Evolutionary conservation across 1,139 yeast genomes (phyloP).

Genomic region (Blastobotrys niveus): DNA sequence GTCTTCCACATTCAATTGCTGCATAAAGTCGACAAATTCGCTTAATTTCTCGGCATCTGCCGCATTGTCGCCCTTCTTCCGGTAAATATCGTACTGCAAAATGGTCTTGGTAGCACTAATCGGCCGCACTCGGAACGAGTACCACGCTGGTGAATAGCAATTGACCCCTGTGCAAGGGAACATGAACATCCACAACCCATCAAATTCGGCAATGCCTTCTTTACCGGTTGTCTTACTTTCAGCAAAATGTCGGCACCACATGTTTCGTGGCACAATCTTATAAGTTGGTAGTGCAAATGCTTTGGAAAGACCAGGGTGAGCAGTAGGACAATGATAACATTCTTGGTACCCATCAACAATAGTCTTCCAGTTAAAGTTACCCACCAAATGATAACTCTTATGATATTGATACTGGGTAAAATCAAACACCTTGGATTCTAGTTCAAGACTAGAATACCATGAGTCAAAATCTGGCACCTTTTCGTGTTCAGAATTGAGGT

Average conservation of each 20-base stretch:
- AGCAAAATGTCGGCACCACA: constrained; percentile 14
- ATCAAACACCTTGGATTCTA: constrained; percentile 7
- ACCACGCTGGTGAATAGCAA: constrained; percentile 16
- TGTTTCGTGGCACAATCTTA: constrained; percentile 7
- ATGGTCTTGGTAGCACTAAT: constrained; percentile 8
- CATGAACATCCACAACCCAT: constrained; percentile 15
- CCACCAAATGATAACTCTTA: constrained; percentile 11
- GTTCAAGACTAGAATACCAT: constrained; percentile 8
- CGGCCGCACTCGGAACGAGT: constrained; percentile 11
- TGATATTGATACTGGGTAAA: constrained; percentile 11
- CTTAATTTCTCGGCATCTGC: constrained; percentile 2
- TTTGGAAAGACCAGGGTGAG: constrained; percentile 14
- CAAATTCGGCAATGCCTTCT: constrained; percentile 10
- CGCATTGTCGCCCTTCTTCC: constrained; percentile 9
- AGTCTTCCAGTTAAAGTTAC: constrained; percentile 14
- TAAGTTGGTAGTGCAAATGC: constrained; percentile 12
- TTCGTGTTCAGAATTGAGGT: constrained; percentile 3
- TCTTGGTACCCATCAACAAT: constrained; percentile 14
- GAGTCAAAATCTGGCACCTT: constrained; percentile 6
- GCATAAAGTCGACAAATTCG: constrained; percentile 13
- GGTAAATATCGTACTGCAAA: constrained; percentile 13
- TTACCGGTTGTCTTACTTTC: constrained; percentile 3
- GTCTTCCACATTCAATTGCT: constrained; percentile 14
- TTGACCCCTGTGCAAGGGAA: constrained; percentile 14
- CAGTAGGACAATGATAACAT: constrained; percentile 14